phyloP scores from a whole-genome alignment of 768 basidiomycete species.

The Botryobasidium botryosum region DNA sequence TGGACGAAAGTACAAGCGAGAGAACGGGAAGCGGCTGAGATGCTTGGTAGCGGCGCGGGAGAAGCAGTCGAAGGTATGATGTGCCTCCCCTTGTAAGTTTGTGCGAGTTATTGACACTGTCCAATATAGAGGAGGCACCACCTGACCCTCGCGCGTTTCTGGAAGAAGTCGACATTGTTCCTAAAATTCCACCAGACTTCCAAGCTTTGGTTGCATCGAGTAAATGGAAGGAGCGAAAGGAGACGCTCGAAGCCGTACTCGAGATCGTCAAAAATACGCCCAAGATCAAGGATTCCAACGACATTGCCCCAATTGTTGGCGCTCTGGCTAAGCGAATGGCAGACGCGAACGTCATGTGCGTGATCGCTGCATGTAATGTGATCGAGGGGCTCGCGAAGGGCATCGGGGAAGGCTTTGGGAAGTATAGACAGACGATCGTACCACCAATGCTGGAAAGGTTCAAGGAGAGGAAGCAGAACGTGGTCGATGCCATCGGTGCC shows the following conservation, averaged over 20 bases:
- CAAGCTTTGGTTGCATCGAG: slow-evolving; percentile 64
- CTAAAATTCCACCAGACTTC: slow-evolving; percentile 59
- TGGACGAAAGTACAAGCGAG: slow-evolving; percentile 60
- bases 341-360: slow-evolving; percentile 93
- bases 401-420: slow-evolving; percentile 54
- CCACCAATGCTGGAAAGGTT: slow-evolving; percentile 68
- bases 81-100: slow-evolving; percentile 20
- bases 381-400: slow-evolving; percentile 77
- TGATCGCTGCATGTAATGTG: slow-evolving; percentile 71
- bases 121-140: slow-evolving; percentile 1
- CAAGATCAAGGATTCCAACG: slow-evolving; percentile 63
- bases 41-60: slow-evolving; percentile 30
- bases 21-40: slow-evolving; percentile 27
- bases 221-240: slow-evolving; percentile 97
- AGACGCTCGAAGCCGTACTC: slow-evolving; percentile 69
- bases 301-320: slow-evolving; percentile 57
- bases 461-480: slow-evolving; percentile 86
- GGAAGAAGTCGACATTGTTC: slow-evolving; percentile 63
- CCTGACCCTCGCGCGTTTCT: slow-evolving; percentile 54
- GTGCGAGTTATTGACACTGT: neutral
- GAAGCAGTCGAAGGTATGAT: slow-evolving; percentile 23
- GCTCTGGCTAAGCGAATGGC: slow-evolving; percentile 68
- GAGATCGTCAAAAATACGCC: slow-evolving; percentile 50
- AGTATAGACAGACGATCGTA: slow-evolving; percentile 54
- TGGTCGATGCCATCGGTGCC: slow-evolving; percentile 74